A percentile compares a stretch with the other conserved stretches of the same genome.
Conservation (phyloP, 2,329 filamentous ascomycete genomes). For the Hypocreales sp. region DNA sequence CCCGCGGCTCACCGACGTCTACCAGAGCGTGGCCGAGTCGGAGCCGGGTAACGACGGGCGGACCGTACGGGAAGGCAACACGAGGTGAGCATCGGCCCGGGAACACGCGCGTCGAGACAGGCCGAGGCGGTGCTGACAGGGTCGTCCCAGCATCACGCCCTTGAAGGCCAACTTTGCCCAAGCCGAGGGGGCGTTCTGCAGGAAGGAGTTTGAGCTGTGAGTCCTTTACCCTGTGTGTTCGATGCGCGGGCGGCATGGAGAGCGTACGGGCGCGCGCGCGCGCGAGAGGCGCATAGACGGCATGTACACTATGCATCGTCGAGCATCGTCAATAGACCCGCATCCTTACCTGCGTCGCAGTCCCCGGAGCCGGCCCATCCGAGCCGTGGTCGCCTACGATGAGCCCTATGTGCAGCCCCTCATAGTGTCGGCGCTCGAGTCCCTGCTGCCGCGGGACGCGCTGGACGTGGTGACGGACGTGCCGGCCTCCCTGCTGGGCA, state of each 20-base stretch:
- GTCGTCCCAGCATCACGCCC: conserved; percentile 57
- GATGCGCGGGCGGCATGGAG: too few relatives aligned
- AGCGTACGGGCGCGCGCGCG: too few relatives aligned
- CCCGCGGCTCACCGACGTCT: conserved; percentile 74
- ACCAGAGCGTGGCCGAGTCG: conserved; percentile 68
- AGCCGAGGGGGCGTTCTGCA: conserved; percentile 41
- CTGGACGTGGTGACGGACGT: conserved; percentile 39
- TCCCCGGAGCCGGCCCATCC: conserved; percentile 13
- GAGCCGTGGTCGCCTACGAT: conserved; percentile 70
- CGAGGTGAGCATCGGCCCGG: conserved; percentile 39
- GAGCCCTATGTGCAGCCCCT: conserved; percentile 82
- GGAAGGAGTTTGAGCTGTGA: conserved; percentile 71
- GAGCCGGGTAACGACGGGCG: conserved; percentile 81
- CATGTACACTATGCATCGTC: conserved; percentile 13
- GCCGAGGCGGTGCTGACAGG: conserved; percentile 1
- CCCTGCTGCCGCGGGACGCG: conserved; percentile 36
- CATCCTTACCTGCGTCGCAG: conserved; percentile 17
- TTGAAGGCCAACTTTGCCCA: conserved; percentile 90
- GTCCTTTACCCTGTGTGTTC: too few relatives aligned
- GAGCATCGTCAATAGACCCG: conserved; percentile 13
- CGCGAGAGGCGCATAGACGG: too few relatives aligned
- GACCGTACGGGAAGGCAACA: conserved; percentile 75
- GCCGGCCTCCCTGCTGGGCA: conserved; percentile 15
- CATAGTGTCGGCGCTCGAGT: conserved; percentile 55
- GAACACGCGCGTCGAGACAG: background rate